Evolutionary conservation across 768 basidiomycete genomes (phyloP).

Genomic region (Boletus subcaerulescens): DNA sequence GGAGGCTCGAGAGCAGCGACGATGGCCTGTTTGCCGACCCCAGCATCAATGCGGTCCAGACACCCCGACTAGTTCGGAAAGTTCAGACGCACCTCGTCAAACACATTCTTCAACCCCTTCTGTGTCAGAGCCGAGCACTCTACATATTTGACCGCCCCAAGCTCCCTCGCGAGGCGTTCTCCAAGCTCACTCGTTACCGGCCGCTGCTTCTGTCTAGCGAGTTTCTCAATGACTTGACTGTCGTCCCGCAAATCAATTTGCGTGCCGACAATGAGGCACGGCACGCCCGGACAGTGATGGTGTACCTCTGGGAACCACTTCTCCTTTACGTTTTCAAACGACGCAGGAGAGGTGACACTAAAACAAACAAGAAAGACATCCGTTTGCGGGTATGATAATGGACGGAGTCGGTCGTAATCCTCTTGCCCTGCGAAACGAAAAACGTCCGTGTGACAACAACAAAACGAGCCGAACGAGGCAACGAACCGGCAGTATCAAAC

Average conservation of each 20-base stretch:
- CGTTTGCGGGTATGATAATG: conserved; percentile 98
- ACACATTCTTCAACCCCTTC: conserved; percentile 99
- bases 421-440: conserved; percentile 73
- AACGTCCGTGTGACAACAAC: conserved; percentile 6
- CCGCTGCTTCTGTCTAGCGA: conserved; percentile 93
- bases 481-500: conserved; percentile 97
- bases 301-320: conserved; percentile 99
- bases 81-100: conserved; percentile 82
- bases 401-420: conserved; percentile 99
- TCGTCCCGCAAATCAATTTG: conserved; percentile 98
- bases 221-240: conserved; percentile 88
- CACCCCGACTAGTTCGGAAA: background rate
- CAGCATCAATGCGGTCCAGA: conserved; percentile 7
- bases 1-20: conserved; percentile 98
- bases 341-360: conserved; percentile 96
- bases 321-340: conserved; percentile 99
- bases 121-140: conserved; percentile 99
- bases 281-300: conserved; percentile 98
- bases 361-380: conserved; percentile 99
- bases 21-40: conserved; percentile 59
- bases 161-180: conserved; percentile 91
- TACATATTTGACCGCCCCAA: conserved; percentile 98
- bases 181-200: conserved; percentile 87
- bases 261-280: conserved; percentile 98
- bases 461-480: background rate